Conservation (phyloP, 257 asterid species). For the Anisodus acutangulus region DNA sequence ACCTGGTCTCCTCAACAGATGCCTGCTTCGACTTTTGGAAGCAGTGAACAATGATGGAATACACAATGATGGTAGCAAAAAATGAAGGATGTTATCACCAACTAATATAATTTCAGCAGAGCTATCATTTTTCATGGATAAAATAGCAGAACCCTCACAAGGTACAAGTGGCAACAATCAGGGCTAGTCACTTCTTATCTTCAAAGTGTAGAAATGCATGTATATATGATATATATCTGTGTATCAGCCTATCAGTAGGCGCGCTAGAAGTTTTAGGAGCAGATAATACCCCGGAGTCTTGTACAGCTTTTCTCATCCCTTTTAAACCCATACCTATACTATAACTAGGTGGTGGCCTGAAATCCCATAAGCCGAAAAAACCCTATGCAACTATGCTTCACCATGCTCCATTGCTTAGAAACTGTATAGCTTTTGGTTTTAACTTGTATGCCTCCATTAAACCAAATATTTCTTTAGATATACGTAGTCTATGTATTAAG, state of each 20-base stretch:
- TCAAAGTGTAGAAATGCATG: constrained; percentile 22
- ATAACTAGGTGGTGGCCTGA: constrained; percentile 27
- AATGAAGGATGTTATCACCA: constrained; percentile 21
- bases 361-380: not conserved
- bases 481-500: not conserved
- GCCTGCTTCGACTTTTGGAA: constrained; percentile 85
- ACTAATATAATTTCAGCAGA: not conserved
- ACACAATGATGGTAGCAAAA: constrained; percentile 18
- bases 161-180: constrained; percentile 17
- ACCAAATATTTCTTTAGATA: constrained; percentile 22
- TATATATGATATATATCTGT: constrained; percentile 11
- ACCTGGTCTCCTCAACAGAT: constrained; percentile 71
- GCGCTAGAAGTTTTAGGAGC: constrained; percentile 12
- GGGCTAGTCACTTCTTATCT: not conserved
- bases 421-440: constrained; percentile 18
- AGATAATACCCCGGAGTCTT: constrained; percentile 9
- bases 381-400: constrained; percentile 3
- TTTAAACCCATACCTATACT: constrained; percentile 17
- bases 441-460: not conserved
- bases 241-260: not conserved
- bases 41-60: constrained; percentile 56
- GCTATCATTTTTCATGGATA: not conserved
- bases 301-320: not conserved
- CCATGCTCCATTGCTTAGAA: constrained; percentile 12
- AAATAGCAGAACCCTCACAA: not conserved